Base-by-base conservation (phyloP, 345 rosid genomes). In the Moricandia moricandioides region DNA sequence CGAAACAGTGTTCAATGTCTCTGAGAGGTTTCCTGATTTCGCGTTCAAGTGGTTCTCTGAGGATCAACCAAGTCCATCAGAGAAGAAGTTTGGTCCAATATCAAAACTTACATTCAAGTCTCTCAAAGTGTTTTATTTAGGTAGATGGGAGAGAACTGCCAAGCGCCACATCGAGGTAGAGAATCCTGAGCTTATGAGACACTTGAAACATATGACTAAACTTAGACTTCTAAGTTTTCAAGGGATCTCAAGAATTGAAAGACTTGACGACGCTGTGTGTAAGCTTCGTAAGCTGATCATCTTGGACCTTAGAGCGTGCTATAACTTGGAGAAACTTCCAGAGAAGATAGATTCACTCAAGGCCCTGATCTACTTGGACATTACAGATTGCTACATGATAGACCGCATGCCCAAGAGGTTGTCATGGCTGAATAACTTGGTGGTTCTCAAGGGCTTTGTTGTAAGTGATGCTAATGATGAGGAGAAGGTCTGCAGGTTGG, bases 371-470 rank as follows among this genome's bases (percentile, higher is more conserved):
- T 80, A 85, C 76, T 76, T 89, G 82, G 92, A 83, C 34, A 49
- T 81, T 2, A 85, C 84, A 0, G 88, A 85, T 51, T 89, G 95
- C 76, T 79, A 80, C 75, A 65, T 83, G 81, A 65, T 88, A 7
- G 90, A 83, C 11, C 55, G 56, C 14, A 81, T 89, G 65, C 92
- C 96, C 24, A 81, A 76, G 77, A 67, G 76, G 45, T 12, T 89
- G 26, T 54, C 75, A 0, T 57, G 70, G 54, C 87, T 89, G 13
- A 7, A 69, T 0, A 26, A 82, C 8, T 85, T 88, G 60, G 67
- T 73, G 83, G 91, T 89, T 34, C 84, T 89, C 3, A 85, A 89
- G 39, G 92, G 96, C n/a, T 88, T 89, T 80, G 85, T 85, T 13
- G 64, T 88, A 1, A 81, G 84, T 62, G 71, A 81, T 55, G 81